Base-by-base conservation (phyloP, 805 yeast species). In the Saccharomycopsis selenospora region DNA sequence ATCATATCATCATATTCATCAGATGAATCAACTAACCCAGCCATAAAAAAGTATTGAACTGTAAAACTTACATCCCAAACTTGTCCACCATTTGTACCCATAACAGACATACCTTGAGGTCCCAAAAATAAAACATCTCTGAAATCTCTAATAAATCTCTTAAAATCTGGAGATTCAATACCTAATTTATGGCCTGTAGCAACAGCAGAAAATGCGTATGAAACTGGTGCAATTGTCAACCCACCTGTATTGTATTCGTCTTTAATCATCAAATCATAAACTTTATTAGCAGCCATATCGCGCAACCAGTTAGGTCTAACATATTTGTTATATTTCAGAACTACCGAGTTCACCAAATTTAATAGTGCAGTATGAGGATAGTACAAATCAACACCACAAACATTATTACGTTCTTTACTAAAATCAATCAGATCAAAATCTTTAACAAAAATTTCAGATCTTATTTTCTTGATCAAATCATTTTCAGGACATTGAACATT, bases 11-110 rank as follows among this genome's bases (percentile, higher is more conserved):
- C 77, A 61, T 77, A 87, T 61, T 82, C 79, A n/a, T 22, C 30
- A 0, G 85, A 80, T 28, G 70, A 57, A 25, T 80, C 83, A 2
- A 86, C 90, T 29, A 90, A 65, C 0, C 95, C 96, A 0, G 95
- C 85, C 58, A 76, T 69, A 51, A 87, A 80, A 53, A 79, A 75
- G 59, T 87, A 86, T 61, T 93, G 99, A 23, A 93, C 71, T 48
- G 86, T 84, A 67, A 93, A 91, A 0, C 97, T 90, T 24, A 82
- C 81, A 64, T 93, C 99, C 99, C 99, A 93, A 1, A 84, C 90
- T 66, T 93, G 99, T 0, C 86, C 87, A 22, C 99, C 99, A 64
- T 93, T 93, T 0, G 99, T 93, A 2, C 99, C 99, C 86, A 85
- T 87, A 49, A 87, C 84, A 2, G 91, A 77, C 80, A 93, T 74